A percentile compares a stretch with the other conserved stretches of the same genome.
Evolutionary conservation across 2,329 filamentous ascomycete species (phyloP).

Genomic region (Balansia obtecta): DNA sequence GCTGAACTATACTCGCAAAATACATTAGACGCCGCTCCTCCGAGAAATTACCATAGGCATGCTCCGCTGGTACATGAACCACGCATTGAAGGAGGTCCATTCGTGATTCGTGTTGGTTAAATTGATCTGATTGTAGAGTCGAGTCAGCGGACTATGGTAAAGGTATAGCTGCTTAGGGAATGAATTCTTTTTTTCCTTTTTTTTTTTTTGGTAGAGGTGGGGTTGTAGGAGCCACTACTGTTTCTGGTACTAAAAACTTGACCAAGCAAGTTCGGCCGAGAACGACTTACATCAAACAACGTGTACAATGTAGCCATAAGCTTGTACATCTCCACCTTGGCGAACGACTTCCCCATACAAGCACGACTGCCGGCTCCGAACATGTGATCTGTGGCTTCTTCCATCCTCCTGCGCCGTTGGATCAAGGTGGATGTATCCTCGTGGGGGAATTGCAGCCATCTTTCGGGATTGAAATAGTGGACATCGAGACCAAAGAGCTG

Average conservation of each 20-base stretch:
- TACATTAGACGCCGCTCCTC: background rate
- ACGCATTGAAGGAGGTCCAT: conserved; percentile 19
- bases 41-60: conserved; percentile 10
- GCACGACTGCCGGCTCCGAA: conserved; percentile 28
- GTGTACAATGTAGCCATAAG: conserved; percentile 29
- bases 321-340: conserved; percentile 22
- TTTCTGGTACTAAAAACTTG: background rate
- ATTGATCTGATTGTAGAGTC: conserved; percentile 5
- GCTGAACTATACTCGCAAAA: no score
- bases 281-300: conserved; percentile 22
- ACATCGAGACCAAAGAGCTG: conserved; percentile 31
- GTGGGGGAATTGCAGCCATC: conserved; percentile 28
- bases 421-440: conserved; percentile 16
- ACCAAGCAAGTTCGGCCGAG: no score
- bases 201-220: background rate
- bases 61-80: conserved; percentile 15
- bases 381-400: conserved; percentile 20
- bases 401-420: conserved; percentile 23
- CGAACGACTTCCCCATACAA: conserved; percentile 26
- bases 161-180: no score
- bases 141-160: background rate
- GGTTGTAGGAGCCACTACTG: no score
- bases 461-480: conserved; percentile 31
- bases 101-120: conserved; percentile 7
- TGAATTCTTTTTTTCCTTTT: background rate